Base-by-base conservation (phyloP, 2,329 filamentous ascomycete species). In the Clonostachys solani region DNA sequence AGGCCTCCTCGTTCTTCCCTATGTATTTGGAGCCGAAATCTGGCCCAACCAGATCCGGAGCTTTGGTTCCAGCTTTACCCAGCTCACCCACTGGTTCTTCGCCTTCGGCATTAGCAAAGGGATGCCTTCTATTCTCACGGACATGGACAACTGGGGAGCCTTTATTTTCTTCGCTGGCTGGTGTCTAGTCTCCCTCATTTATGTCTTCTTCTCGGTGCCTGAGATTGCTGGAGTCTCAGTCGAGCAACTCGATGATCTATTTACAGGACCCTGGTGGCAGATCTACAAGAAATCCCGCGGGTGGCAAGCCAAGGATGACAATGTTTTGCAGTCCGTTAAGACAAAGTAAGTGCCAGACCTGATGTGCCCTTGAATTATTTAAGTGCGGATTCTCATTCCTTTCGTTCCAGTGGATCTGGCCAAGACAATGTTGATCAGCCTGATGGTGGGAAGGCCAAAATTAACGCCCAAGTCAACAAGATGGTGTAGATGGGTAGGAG, bases 31-130 rank as follows among this genome's bases (percentile, higher is more conserved):
- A 5, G 63, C 61, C 2, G 71, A 75, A 46, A 54, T 74, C 0
- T 75, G 69, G 61, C 71, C 72, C 2, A 73, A 73, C 49, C 62
- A 63, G 4, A 65, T 74, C 44, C 65, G 71, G 0, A 71, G 70
- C 0, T 69, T 74, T 50, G 69, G 71, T 23, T 59, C 59, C 15
- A 65, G 70, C 2, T 50, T 72, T 33, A 69, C 65, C 3, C 55
- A 56, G 34, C 16, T 42, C 6, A 54, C 54, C 47, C 56, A 59
- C 45, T 54, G 56, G 71, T 58, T 69, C 0, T 74, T 73, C 51
- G 60, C 62, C 52, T 72, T 61, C 42, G 69, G 57, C n/a, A 56
- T 72, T 34, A 64, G 59, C 19, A 56, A 54, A 12, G 64, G 54
- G 6, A 52, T 58, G 2, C 67, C 69, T 4, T 63, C 62, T 1